Conservation (phyloP, 108 stramenopile species). For the Thalassiosira profunda region DNA sequence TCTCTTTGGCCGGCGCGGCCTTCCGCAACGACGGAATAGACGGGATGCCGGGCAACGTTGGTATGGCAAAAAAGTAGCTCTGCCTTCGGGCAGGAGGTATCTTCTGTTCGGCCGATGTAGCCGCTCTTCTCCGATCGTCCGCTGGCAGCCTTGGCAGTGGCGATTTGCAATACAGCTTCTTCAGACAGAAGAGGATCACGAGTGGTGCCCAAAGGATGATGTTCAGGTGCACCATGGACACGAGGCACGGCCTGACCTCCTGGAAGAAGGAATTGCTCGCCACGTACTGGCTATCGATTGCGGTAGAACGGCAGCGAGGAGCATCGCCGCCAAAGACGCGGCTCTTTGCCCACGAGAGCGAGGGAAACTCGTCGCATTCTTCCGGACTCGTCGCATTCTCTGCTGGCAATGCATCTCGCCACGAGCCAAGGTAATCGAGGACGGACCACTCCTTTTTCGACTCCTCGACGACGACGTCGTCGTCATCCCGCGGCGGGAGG, state of each 20-base stretch:
- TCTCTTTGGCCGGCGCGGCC: too few species aligned
- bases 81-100: too few species aligned
- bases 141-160: too few species aligned
- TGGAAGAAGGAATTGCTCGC: slow-evolving; percentile 23
- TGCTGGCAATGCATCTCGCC: not conserved
- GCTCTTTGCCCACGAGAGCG: slow-evolving; percentile 4
- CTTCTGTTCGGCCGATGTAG: too few species aligned
- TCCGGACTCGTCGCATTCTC: not conserved
- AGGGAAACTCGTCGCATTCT: slow-evolving; percentile 7
- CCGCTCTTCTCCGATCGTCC: too few species aligned
- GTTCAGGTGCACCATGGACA: slow-evolving; percentile 15
- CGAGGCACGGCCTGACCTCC: slow-evolving; percentile 30
- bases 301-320: not conserved
- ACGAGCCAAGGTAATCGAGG: slow-evolving; percentile 17
- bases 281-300: not conserved
- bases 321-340: not conserved
- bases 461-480: not conserved
- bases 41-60: too few species aligned
- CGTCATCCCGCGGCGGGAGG: not conserved
- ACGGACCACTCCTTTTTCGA: slow-evolving; percentile 17
- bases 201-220: slow-evolving; percentile 32
- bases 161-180: slow-evolving; percentile 1
- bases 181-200: slow-evolving; percentile 20
- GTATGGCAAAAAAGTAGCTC: too few species aligned
- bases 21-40: too few species aligned